These are phyloP conservation scores for Pythium phragmiticola DNA, from an alignment of 352 stramenopile species.

Conservation along the genomic window DNA sequence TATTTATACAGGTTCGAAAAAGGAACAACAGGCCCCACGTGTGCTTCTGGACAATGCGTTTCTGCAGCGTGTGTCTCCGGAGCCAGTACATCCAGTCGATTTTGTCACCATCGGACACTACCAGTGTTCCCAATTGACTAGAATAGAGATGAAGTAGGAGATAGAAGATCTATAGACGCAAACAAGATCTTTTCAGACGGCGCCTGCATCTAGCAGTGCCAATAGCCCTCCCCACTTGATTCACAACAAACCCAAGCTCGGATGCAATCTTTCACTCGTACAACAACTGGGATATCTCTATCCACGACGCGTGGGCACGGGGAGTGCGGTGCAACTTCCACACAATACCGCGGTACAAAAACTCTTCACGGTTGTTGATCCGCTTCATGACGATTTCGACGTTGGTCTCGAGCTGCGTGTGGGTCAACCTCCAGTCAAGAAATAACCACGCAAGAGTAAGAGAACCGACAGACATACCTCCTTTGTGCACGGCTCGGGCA, in stretches of 20 bases:
- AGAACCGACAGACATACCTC: slow-evolving; percentile 32
- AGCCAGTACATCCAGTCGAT: background rate
- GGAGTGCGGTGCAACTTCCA: slow-evolving; percentile 53
- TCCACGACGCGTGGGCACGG: slow-evolving; percentile 56
- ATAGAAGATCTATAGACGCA: too few relatives aligned
- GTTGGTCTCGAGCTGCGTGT: slow-evolving; percentile 50
- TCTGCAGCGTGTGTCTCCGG: background rate
- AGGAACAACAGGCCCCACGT: slow-evolving; percentile 7
- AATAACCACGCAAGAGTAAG: background rate
- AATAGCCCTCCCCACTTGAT: too few relatives aligned
- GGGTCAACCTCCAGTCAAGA: slow-evolving; percentile 4
- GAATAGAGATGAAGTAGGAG: background rate
- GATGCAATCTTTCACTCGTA: slow-evolving; percentile 38
- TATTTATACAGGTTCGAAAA: slow-evolving; percentile 29
- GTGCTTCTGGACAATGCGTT: slow-evolving; percentile 1
- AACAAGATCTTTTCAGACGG: background rate
- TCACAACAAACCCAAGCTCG: too few relatives aligned
- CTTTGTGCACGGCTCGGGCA: slow-evolving; percentile 63
- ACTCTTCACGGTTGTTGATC: slow-evolving; percentile 68
- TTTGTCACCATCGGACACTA: too few relatives aligned
- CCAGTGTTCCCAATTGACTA: background rate
- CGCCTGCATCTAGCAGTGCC: background rate
- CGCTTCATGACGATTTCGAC: slow-evolving; percentile 58
- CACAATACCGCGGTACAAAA: slow-evolving; percentile 65
- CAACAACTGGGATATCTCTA: slow-evolving; percentile 69